Base-by-base conservation (phyloP, 345 rosid species). In the Salix dunnii region DNA sequence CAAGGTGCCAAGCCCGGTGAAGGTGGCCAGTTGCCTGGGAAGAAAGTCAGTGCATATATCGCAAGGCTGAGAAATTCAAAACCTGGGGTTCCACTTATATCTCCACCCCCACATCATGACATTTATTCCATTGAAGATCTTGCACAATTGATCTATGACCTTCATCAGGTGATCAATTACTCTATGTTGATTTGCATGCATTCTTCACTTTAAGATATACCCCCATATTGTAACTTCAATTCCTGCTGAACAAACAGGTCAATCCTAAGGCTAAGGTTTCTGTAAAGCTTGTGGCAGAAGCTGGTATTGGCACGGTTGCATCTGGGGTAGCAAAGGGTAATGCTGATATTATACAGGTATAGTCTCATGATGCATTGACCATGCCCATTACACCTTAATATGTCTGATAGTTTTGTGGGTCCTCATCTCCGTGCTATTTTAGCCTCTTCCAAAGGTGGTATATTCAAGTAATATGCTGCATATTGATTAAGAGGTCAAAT, bases 1-100 rank as follows among this genome's bases (percentile, higher is more conserved):
- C 98, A 93, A 90, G 99, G 99, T 76, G 99, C 99, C 69, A 96
- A 93, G 78, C 99, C 99, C 53, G 99, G 99, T 38, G 99, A 92
- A 87, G 99, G 99, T 68, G 98, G 99, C 43, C 99, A 96, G 80
- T 85, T 96, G 84, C 99, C 98, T 43, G 97, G 99, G 74, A 92
- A 93, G 88, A 96, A 96, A 91, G 99, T 96, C 67, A 93, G 99
- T 86, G 99, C 99, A 7, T 96, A 96, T 68, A 96, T 96, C 66
- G 97, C 98, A 40, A 92, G 96, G 88, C 84, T 96, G 76, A 90
- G 99, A 82, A 96, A 87, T 81, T 96, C 99, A 73, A 96, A 96
- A 71, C 99, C 99, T 75, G 98, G 99, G 68, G 99, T 96, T 86
- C 99, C 99, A 21, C 95, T 96, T 83, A 96, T 96, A 78, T 96